Percentiles rank a stretch among this genome's conserved stretches.
Conservation (phyloP, 352 stramenopile species). For the Phytopythium helicoides region DNA sequence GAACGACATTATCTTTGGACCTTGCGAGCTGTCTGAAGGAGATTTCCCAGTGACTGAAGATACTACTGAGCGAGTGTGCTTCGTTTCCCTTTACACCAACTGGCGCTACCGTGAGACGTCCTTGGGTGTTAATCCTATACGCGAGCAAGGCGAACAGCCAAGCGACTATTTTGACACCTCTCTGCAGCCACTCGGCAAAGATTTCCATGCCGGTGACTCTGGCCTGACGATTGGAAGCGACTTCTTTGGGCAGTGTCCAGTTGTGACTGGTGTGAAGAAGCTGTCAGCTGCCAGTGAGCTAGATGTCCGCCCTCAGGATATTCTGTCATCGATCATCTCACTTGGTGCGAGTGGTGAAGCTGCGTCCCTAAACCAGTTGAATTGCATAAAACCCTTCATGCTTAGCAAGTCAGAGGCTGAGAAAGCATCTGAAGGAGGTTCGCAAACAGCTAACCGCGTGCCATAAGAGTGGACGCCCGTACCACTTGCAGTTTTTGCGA, state of each 20-base stretch:
- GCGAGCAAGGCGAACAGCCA: slow-evolving; percentile 13
- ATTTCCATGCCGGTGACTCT: slow-evolving; percentile 33
- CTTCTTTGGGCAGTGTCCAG: slow-evolving; percentile 56
- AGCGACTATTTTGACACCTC: slow-evolving; percentile 35
- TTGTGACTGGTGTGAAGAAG: slow-evolving; percentile 35
- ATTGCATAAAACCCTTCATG: slow-evolving; percentile 51
- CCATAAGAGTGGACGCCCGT: slow-evolving; percentile 30
- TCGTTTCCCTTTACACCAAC: slow-evolving; percentile 29
- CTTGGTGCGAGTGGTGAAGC: slow-evolving; percentile 17
- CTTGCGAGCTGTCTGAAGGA: slow-evolving; percentile 34
- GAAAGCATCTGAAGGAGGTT: slow-evolving; percentile 29
- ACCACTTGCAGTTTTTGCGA: slow-evolving; percentile 54
- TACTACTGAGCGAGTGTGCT: slow-evolving; percentile 8
- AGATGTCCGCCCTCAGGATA: slow-evolving; percentile 23
- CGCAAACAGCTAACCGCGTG: slow-evolving; percentile 22
- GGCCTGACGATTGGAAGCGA: slow-evolving; percentile 43
- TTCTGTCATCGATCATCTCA: slow-evolving; percentile 38
- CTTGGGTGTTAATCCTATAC: slow-evolving; percentile 23
- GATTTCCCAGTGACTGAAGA: slow-evolving; percentile 4
- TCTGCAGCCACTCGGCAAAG: slow-evolving; percentile 21
- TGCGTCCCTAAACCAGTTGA: slow-evolving; percentile 30
- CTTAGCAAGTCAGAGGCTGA: slow-evolving; percentile 22
- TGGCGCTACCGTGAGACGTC: slow-evolving; percentile 36
- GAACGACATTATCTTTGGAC: slow-evolving; percentile 26
- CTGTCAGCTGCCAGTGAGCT: slow-evolving; percentile 19